Base-by-base conservation (phyloP, 83 land plant genomes). In the Diphasiastrum complanatum region DNA sequence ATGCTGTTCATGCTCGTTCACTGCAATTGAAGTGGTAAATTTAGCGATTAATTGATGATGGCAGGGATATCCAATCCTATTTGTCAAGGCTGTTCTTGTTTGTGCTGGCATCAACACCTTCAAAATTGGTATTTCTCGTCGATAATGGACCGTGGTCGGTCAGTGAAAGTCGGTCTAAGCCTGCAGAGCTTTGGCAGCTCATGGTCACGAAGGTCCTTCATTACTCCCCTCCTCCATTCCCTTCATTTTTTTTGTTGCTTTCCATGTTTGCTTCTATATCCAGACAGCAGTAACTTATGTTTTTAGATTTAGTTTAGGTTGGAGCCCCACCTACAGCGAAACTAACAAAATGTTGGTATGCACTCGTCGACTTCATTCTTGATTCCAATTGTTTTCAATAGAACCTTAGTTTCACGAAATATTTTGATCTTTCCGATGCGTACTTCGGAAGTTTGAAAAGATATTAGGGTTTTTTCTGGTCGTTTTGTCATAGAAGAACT, bases 61-160 rank as follows among this genome's bases (percentile, higher is more conserved):
- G 68, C 80, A 91, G 97, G 71, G 97, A 91, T 70, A 63, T 91
- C 62, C 97, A 91, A 64, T 87, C 95, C 36, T 91, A 91, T 67
- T 81, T 87, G 37, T 91, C 97, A 30, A 75, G 78, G 46, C 81
- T 91, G 34, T 82, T 71, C 61, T 64, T 91, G n/a, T 85, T 79
- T 45, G 34, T n/a, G n/a, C n/a, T 87, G 76, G 82, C 82, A 6
- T 60, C 68, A 47, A 78, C 77, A 36, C 79, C 74, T 33, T 65
- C 74, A 18, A 82, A 81, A 37, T 24, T 87, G 3, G 83, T 87
- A 23, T 80, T 91, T 53, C 58, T 91, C 64, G 97, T 91, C 47
- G 97, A 91, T 62, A 91, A 91, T 52, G 72, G 70, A 36, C 97
- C 97, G 71, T 91, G 97, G 97, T 68, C 66, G 70, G 72, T 78